Base-by-base conservation (phyloP, 2,329 filamentous ascomycete genomes). In the Stylonectria norvegica region DNA sequence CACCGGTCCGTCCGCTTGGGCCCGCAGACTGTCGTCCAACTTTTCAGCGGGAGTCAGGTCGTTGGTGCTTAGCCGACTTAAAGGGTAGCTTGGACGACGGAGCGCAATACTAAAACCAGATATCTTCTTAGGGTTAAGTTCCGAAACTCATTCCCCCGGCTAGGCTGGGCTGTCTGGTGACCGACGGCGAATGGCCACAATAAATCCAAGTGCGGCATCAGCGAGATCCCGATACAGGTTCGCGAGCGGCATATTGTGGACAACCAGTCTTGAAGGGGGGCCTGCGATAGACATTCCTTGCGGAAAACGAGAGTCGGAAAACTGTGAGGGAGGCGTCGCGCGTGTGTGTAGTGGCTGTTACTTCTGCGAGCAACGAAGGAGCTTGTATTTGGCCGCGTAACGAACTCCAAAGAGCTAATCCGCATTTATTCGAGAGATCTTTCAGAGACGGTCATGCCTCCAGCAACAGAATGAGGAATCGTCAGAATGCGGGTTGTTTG, bases 61-160 rank as follows among this genome's bases (percentile, higher is more conserved):
- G 42, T 58, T 52, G 45, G 52, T 38, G 47, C 52, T 56, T 50
- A 52, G 40, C 48, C 52, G 56, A 63, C 67, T 59, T 89, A 89
- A 63, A 90, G 80, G 75, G 75, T 71, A 72, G 70, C 68, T 76
- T 69, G 75, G 67, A 81, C 81, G 81, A 85, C 83, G 78, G 70
- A 75, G 73, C 79, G 80, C 81, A 86, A 89, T 59, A 76, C 85
- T 86, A 64, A 28, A 78, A 80, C 87, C 86, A 85, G 81, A 72
- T 66, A 62, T 71, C 67, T 71, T 72, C 77, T 86, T 95, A 95
- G 90, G 90, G 90, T 95, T 95, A 95, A 90, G 86, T 90, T 90
- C 86, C 88, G 82, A 84, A 68, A 71, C 68, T 71, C 72, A 73
- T 79, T 83, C 78, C 75, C 78, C 68, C 70, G 59, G 61, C 51